These are phyloP conservation scores for Talaromyces islandicus DNA, from an alignment of 2,329 filamentous ascomycete genomes.

Conservation along the genomic window DNA sequence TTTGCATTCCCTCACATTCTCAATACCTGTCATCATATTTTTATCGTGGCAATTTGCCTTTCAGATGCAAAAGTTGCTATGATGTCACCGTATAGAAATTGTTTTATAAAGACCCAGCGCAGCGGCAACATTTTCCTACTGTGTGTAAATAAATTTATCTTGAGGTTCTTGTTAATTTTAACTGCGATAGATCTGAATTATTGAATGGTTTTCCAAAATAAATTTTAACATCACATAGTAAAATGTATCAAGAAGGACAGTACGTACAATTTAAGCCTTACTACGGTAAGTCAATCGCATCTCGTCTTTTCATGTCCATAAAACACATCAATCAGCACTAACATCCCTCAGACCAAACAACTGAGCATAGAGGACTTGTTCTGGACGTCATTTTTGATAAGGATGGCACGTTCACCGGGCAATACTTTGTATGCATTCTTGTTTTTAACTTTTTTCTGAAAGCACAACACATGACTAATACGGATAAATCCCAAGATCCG, in stretches of 20 bases:
- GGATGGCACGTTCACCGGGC: background rate
- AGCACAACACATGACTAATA: background rate
- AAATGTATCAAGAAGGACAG: background rate
- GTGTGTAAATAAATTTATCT: background rate
- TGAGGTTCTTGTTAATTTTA: background rate
- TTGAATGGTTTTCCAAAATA: background rate
- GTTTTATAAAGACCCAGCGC: background rate
- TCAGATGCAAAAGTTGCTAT: background rate
- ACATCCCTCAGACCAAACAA: background rate
- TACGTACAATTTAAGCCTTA: background rate
- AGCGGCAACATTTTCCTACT: background rate
- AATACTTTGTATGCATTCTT: background rate
- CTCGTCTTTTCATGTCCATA: background rate
- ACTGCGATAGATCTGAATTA: background rate
- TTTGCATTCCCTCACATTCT: background rate
- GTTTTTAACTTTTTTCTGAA: background rate
- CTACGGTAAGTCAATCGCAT: background rate
- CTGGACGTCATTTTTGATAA: background rate
- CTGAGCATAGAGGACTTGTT: background rate
- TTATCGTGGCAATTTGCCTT: background rate
- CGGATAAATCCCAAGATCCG: background rate
- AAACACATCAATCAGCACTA: background rate
- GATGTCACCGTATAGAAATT: background rate
- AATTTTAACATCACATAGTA: background rate
- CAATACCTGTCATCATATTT: background rate